Evolutionary conservation across 2,329 filamentous ascomycete genomes (phyloP).

Genomic region (Aspergillus pseudotamarii): DNA sequence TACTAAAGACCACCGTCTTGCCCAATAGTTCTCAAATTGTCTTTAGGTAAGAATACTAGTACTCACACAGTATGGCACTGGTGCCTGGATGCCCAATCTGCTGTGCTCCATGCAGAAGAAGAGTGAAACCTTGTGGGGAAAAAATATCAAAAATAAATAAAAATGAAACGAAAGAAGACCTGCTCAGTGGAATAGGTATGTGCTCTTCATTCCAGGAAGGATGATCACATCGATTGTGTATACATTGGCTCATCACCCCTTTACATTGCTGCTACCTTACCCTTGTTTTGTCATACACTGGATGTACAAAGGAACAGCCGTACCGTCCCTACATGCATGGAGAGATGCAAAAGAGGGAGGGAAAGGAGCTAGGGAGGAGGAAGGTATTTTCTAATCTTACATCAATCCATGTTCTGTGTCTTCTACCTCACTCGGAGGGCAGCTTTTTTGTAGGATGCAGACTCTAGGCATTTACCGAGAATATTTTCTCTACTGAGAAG

Average conservation of each 20-base stretch:
- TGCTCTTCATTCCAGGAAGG: too few relatives aligned
- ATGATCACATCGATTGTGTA: not conserved
- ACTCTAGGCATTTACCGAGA: not conserved
- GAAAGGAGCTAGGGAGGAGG: not conserved
- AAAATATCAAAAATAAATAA: not conserved
- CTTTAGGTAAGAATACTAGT: not conserved
- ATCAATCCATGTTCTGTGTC: not conserved
- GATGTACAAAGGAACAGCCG: not conserved
- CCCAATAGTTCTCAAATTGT: constrained; percentile 1
- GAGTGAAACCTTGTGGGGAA: constrained; percentile 1
- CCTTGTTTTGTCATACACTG: not conserved
- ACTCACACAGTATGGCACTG: not conserved
- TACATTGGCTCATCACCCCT: not conserved
- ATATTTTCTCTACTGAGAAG: too few relatives aligned
- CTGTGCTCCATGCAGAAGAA: not conserved
- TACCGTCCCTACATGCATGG: not conserved
- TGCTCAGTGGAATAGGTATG: not conserved
- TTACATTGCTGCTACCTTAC: not conserved
- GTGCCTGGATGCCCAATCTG: constrained; percentile 14
- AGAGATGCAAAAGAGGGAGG: not conserved
- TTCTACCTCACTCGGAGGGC: not conserved
- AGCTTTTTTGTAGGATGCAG: not conserved
- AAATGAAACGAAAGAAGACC: not conserved
- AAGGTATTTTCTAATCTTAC: not conserved
- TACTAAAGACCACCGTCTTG: not conserved